These are phyloP conservation scores for Populus davidiana DNA, from an alignment of 345 rosid species.

Conservation along the genomic window DNA sequence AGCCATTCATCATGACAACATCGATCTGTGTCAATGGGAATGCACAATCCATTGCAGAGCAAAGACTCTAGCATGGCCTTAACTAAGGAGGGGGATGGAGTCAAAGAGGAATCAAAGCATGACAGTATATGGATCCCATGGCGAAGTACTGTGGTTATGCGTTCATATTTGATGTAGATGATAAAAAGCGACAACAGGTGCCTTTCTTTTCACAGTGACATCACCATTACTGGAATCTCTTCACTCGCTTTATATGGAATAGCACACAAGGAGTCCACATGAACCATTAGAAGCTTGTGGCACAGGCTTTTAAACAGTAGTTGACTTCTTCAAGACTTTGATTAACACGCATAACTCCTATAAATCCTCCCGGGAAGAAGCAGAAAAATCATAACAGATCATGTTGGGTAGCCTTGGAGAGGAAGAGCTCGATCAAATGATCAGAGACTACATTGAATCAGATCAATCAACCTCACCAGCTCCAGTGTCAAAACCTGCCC, in stretches of 20 bases:
- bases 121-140: background rate
- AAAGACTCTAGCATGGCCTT: too few relatives aligned
- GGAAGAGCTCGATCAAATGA: constrained; percentile 46
- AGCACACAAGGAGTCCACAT: background rate
- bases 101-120: too few relatives aligned
- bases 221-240: background rate
- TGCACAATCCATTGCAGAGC: background rate
- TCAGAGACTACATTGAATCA: constrained; percentile 45
- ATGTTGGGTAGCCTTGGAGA: constrained; percentile 46
- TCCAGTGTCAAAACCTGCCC: background rate
- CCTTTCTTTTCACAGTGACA: background rate
- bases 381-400: background rate
- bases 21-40: background rate
- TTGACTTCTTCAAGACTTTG: constrained; percentile 7
- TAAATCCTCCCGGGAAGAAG: background rate
- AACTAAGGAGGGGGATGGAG: too few relatives aligned
- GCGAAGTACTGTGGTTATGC: background rate
- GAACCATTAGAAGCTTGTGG: background rate
- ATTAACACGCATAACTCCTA: background rate
- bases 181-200: background rate
- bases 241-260: background rate
- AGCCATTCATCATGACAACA: too few relatives aligned
- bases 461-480: constrained; percentile 16
- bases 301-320: background rate
- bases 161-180: background rate